These are phyloP conservation scores for Plasmodium coatneyi DNA, from an alignment of 169 alveolate species.

Conservation along the genomic window DNA sequence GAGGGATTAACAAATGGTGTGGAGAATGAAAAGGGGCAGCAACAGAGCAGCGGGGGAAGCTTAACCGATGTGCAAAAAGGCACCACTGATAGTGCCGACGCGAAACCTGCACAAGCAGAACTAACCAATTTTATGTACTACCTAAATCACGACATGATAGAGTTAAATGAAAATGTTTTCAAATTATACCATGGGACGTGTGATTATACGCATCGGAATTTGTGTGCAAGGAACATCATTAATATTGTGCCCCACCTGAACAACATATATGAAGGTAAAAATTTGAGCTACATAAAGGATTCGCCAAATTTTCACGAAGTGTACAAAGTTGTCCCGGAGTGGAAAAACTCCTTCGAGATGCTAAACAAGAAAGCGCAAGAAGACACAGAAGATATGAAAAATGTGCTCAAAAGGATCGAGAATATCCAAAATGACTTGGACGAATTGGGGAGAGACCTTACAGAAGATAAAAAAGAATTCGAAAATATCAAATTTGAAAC, in stretches of 20 bases:
- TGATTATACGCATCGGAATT: constrained; percentile 36
- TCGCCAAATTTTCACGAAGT: constrained; percentile 53
- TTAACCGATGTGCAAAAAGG: not conserved
- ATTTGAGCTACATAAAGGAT: constrained; percentile 68
- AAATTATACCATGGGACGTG: constrained; percentile 20
- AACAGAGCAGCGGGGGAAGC: not conserved
- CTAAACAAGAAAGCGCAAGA: constrained; percentile 60
- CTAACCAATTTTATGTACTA: constrained; percentile 14
- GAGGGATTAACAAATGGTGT: not conserved
- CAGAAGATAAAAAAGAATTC: constrained; percentile 69
- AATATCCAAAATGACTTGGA: constrained; percentile 53
- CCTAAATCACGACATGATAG: constrained; percentile 52
- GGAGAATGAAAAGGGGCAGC: not conserved
- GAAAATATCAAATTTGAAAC: constrained; percentile 74
- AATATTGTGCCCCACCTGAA: constrained; percentile 58
- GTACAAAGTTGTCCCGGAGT: constrained; percentile 49
- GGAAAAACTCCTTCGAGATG: constrained; percentile 65
- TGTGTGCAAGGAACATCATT: constrained; percentile 57
- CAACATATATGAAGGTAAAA: constrained; percentile 58
- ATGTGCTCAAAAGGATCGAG: constrained; percentile 49
- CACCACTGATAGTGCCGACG: not conserved
- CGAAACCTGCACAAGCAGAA: not conserved
- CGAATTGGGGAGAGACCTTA: constrained; percentile 37
- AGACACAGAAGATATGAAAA: constrained; percentile 70
- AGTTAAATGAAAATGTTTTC: constrained; percentile 39